Conservation (phyloP, 441 rosid species). For the Erodium texanum region DNA sequence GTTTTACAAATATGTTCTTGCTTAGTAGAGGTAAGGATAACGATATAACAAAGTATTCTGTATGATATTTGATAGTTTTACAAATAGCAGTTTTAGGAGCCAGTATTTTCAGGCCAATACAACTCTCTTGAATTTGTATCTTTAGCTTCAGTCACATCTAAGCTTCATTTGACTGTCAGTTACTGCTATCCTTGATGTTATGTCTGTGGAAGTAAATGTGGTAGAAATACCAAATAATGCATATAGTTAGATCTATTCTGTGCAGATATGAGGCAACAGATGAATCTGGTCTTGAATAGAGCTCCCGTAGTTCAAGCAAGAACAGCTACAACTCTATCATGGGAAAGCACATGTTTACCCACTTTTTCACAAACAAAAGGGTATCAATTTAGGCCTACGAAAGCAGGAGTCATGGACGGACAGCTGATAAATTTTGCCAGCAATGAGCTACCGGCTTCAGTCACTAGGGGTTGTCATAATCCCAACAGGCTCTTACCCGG, state of each 20-base stretch:
- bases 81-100: neutral
- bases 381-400: conserved; percentile 29
- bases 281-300: conserved; percentile 42
- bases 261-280: conserved; percentile 58
- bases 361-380: conserved; percentile 42
- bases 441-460: conserved; percentile 27
- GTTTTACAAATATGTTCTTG: too few relatives aligned
- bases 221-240: conserved; percentile 5
- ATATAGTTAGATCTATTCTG: conserved; percentile 15
- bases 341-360: conserved; percentile 37
- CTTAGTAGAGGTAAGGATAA: too few relatives aligned
- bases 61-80: too few relatives aligned
- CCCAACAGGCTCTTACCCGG: conserved; percentile 34
- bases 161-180: neutral
- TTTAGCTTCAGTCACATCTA: neutral
- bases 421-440: conserved; percentile 24
- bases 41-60: too few relatives aligned
- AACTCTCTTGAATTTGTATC: neutral
- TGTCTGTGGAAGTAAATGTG: neutral
- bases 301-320: conserved; percentile 35
- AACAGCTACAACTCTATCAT: conserved; percentile 29
- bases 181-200: neutral
- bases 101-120: neutral
- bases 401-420: conserved; percentile 34
- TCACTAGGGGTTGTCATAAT: conserved; percentile 25